Evolutionary conservation across 805 yeast genomes (phyloP), one percentile per base, ranked within the genome.

Genomic region (Pichia pseudocactophila): DNA sequence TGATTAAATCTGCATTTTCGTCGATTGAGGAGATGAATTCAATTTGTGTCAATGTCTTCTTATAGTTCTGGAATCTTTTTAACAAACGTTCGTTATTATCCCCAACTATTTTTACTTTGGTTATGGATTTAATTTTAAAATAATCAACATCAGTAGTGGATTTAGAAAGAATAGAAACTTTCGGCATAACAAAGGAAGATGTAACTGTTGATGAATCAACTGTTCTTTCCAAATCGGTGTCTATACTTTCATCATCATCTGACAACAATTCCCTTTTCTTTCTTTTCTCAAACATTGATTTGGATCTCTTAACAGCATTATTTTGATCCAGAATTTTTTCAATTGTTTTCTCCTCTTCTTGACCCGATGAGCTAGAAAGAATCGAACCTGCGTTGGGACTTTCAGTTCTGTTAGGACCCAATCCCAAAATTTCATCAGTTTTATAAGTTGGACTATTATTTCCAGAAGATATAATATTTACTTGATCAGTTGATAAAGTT

Each of bases 141-240:
- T 27, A 26, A 20, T 34, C 20, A 7, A 15, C 18, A 12, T 16
- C 16, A 4, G 37, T 12, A 26, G 26, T 40, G 22, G 46, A 37
- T n/a, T 33, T 26, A 12, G 20, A 43, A 9, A 54, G 49, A 26
- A 62, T 44, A 4, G 65, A 58, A 11, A 64, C 63, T 30, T 58
- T 50, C 1, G 68, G 68, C 68, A 64, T 64, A 15, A 63, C 59
- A 48, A 64, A 64, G 1, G 65, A 61, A 3, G 67, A 65, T 11
- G 52, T 49, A 7, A 57, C 52, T 2, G 61, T 52, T 15, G 64
- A 53, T 11, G 59, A 47, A 38, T 56, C 56, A 11, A 49, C 43
- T 6, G 57, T 52, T n/a, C 45, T 41, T n/a, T 57, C 59, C 2
- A 51, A 54, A 16, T 52, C 57, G 8, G 43, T 19, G 25, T 33